phyloP scores from a whole-genome alignment of 768 basidiomycete genomes.

The Calocybe indica region DNA sequence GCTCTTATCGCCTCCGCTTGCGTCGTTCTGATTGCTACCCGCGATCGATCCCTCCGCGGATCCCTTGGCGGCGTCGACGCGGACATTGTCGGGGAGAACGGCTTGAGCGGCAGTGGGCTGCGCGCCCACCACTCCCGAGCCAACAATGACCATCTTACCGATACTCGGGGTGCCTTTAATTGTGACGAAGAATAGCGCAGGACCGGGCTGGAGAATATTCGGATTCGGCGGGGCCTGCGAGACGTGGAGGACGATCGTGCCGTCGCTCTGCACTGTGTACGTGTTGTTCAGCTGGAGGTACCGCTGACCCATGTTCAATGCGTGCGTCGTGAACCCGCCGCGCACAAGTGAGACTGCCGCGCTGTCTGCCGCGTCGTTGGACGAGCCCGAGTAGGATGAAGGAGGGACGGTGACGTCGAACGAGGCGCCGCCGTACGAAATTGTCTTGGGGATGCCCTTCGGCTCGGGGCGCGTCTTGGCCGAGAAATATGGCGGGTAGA shows the following conservation, averaged over 20 bases:
- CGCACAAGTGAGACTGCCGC: constrained; percentile 75
- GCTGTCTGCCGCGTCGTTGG: constrained; percentile 67
- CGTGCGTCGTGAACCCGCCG: constrained; percentile 82
- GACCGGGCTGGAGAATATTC: constrained; percentile 86
- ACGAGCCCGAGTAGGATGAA: constrained; percentile 57
- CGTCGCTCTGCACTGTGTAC: constrained; percentile 74
- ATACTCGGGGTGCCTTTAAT: constrained; percentile 82
- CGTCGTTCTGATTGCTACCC: constrained; percentile 14
- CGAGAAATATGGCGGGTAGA: constrained; percentile 88
- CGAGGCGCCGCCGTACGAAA: constrained; percentile 77
- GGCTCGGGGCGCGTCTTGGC: constrained; percentile 64
- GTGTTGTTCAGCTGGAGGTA: constrained; percentile 79
- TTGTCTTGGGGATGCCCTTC: constrained; percentile 59
- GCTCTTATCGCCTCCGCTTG: constrained; percentile 4
- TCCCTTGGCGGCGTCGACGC: constrained; percentile 36
- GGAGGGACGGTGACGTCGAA: constrained; percentile 74
- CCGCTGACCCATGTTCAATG: constrained; percentile 87
- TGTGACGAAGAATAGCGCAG: constrained; percentile 76
- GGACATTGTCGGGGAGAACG: constrained; percentile 45
- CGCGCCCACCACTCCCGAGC: constrained; percentile 68
- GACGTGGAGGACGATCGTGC: constrained; percentile 73
- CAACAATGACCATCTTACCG: constrained; percentile 72
- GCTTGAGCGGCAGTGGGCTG: constrained; percentile 49
- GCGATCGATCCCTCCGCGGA: constrained; percentile 1
- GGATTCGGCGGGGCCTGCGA: constrained; percentile 80